phyloP scores from a whole-genome alignment of 163 green algal species.

The Scenedesmus sp. region DNA sequence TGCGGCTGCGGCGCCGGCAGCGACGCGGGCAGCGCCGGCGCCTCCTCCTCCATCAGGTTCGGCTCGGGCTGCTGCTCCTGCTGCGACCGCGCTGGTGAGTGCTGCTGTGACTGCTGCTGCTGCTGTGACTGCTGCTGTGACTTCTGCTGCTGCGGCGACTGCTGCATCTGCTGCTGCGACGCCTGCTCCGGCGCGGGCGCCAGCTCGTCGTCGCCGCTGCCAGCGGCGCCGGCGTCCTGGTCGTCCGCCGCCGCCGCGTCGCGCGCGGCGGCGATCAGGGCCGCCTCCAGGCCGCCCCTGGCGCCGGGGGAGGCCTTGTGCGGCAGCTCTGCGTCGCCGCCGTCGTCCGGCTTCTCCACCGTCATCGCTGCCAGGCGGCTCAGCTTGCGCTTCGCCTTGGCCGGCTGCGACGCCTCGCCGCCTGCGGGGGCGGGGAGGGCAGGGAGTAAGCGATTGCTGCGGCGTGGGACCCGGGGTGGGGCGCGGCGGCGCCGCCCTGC shows the following conservation, averaged over 20 bases:
- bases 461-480: too few relatives aligned
- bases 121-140: conserved; percentile 11
- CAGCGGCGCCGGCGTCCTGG: too few relatives aligned
- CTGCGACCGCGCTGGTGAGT: not conserved
- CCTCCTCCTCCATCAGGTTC: not conserved
- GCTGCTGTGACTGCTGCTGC: not conserved
- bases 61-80: not conserved
- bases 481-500: too few relatives aligned
- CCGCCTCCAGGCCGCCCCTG: too few relatives aligned
- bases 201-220: too few relatives aligned
- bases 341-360: not conserved
- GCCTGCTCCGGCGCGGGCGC: too few relatives aligned
- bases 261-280: too few relatives aligned
- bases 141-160: too few relatives aligned
- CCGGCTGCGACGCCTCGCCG: too few relatives aligned
- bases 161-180: not conserved
- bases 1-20: conserved; percentile 9
- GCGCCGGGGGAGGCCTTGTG: conserved; percentile 21
- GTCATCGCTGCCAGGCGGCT: conserved; percentile 19
- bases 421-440: too few relatives aligned
- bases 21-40: not conserved
- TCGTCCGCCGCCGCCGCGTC: too few relatives aligned
- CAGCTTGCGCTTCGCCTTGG: conserved; percentile 23
- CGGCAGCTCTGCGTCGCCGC: not conserved
- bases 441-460: too few relatives aligned